Evolutionary conservation across 129 eudicot genomes (phyloP), one percentile per base, ranked within the genome.

Genomic region (Chrysanthemum seticuspe): DNA sequence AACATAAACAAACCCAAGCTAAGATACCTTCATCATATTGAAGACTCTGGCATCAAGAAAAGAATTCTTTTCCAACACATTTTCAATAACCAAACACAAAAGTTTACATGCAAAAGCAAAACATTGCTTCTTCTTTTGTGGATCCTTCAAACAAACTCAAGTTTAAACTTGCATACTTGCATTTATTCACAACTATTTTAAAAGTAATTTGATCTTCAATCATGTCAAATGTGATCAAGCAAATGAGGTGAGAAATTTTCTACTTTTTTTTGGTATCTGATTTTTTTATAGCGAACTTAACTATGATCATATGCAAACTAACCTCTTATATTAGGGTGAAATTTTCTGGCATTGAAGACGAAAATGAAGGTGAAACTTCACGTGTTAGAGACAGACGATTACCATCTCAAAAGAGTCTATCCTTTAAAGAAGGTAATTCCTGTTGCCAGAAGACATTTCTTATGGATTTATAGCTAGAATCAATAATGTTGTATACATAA

Each of bases 161-260:
- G 4, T 72, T 54, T 14, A 62, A 54, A 72, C 40, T 65, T 61
- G 27, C 18, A 27, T 60, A 60, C 12, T 36, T 70, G 25, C 27
- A 44, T 71, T 64, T 47, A 52, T 55, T 21, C 64, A 40, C 6
- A 54, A 45, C 52, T 3, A 55, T 27, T 45, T 44, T 47, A 6
- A 2, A 36, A n/a, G 13, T 10, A 58, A 14, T 58, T 76, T 72
- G 27, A 48, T 64, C 54, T 71, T 67, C 19, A 74, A 29, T 29
- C 73, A 91, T 91, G 97, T 91, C 86, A 51, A 76, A 57, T 57
- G 72, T 86, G 75, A 66, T 88, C 18, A 91, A 81, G 85, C 96
- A 91, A 73, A 83, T 84, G 83, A 88, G 92, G 97, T 91, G 83
- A 80, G 49, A 78, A 21, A 1, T 36, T 50, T 11, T 65, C 10